Percentiles rank a stretch among this genome's conserved stretches.
Conservation (phyloP, 2,329 filamentous ascomycete species). For the Amesomyces nigricolor region DNA sequence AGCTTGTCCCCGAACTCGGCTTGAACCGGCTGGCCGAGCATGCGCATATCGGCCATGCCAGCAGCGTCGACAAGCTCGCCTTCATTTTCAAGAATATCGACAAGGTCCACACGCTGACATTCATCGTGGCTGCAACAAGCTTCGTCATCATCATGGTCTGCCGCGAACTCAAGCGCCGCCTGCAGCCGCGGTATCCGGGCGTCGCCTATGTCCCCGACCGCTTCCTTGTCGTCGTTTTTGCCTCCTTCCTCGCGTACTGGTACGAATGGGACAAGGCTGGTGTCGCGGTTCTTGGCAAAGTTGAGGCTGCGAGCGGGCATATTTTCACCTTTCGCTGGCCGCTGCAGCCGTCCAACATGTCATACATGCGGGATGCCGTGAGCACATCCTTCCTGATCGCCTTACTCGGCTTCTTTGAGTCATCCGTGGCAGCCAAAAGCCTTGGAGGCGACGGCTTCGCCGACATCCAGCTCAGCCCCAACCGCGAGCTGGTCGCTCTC, state of each 20-base stretch:
- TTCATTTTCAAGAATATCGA: slow-evolving; percentile 67
- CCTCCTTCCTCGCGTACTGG: slow-evolving; percentile 70
- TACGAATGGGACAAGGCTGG: slow-evolving; percentile 75
- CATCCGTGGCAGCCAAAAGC: slow-evolving; percentile 90
- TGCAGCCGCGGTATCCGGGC: slow-evolving; percentile 72
- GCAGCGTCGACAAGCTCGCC: slow-evolving; percentile 75
- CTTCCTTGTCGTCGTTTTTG: slow-evolving; percentile 80
- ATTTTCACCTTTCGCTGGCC: slow-evolving; percentile 81
- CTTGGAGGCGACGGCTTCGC: slow-evolving; percentile 69
- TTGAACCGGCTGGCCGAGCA: slow-evolving; percentile 61
- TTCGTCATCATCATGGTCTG: slow-evolving; percentile 89
- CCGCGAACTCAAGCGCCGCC: slow-evolving; percentile 71
- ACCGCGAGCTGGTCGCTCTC: slow-evolving; percentile 86
- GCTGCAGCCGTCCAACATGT: slow-evolving; percentile 68
- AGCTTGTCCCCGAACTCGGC: slow-evolving; percentile 85
- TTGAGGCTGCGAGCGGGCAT: slow-evolving; percentile 67
- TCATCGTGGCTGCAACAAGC: slow-evolving; percentile 68
- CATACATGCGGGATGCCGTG: slow-evolving; percentile 78
- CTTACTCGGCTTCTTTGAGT: slow-evolving; percentile 96
- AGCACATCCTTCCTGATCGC: slow-evolving; percentile 90
- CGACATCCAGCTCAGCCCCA: slow-evolving; percentile 78
- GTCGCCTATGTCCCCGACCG: slow-evolving; percentile 90
- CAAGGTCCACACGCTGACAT: slow-evolving; percentile 68
- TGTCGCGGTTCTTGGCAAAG: slow-evolving; percentile 75
- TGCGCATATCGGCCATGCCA: slow-evolving; percentile 67